Conservation (phyloP, 2,329 filamentous ascomycete genomes). For the Seiridium unicorne region DNA sequence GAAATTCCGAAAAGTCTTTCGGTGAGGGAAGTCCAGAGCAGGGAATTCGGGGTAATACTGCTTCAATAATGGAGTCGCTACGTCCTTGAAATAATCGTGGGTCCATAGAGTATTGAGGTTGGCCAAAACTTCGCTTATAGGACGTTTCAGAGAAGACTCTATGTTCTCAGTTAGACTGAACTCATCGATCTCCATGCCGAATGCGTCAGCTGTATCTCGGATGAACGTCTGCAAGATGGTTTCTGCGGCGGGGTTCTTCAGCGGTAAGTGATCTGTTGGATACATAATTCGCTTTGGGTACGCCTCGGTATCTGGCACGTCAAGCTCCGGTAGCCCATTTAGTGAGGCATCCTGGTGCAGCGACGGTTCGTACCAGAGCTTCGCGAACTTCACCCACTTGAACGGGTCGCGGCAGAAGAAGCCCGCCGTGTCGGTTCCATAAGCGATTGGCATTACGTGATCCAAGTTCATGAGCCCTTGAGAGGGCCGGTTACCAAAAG, state of each 20-base stretch:
- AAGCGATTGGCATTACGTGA: slow-evolving; percentile 20
- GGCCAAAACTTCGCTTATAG: slow-evolving; percentile 15
- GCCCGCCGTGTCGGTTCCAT: slow-evolving; percentile 24
- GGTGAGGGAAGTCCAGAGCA: neutral
- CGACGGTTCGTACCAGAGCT: slow-evolving; percentile 33
- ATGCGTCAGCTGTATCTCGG: neutral
- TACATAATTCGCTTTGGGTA: slow-evolving; percentile 38
- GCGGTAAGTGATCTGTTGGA: slow-evolving; percentile 36
- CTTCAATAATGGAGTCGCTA: neutral
- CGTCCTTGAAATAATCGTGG: neutral
- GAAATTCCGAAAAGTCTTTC: neutral
- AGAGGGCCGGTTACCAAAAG: slow-evolving; percentile 25
- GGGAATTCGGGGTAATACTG: neutral
- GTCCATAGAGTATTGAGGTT: neutral
- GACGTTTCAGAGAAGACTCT: neutral
- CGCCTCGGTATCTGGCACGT: slow-evolving; percentile 27
- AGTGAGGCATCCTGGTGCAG: slow-evolving; percentile 31
- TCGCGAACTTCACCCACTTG: slow-evolving; percentile 32
- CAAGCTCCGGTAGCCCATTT: slow-evolving; percentile 33
- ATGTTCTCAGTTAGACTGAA: neutral
- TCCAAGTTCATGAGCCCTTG: slow-evolving; percentile 22
- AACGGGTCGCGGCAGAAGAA: slow-evolving; percentile 22
- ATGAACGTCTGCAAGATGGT: neutral
- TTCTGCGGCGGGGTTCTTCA: slow-evolving; percentile 28
- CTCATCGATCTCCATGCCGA: neutral